Evolutionary conservation across 352 stramenopile species (phyloP).

Genomic region (Hyaloperonospora arabidopsidis): DNA sequence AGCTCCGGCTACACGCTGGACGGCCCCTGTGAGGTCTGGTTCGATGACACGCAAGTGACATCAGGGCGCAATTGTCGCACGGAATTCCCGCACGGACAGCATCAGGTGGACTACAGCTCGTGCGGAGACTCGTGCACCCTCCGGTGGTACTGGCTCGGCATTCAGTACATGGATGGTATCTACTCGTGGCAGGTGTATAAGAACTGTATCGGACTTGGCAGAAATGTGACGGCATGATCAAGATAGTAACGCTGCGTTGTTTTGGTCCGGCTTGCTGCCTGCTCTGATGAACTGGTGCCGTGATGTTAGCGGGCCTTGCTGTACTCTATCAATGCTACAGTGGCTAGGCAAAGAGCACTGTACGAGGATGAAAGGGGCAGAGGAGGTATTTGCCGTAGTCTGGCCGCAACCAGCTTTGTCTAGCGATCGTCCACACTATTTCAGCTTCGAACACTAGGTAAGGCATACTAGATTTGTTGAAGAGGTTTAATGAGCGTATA

Average conservation of each 20-base stretch:
- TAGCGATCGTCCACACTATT: too few species aligned
- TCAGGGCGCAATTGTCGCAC: slow-evolving; percentile 41
- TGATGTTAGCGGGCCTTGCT: too few species aligned
- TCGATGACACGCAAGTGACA: slow-evolving; percentile 36
- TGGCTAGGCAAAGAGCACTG: too few species aligned
- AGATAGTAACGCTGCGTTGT: not conserved
- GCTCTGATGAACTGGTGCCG: too few species aligned
- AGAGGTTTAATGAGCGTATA: too few species aligned
- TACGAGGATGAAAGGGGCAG: too few species aligned
- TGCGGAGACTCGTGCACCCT: slow-evolving; percentile 39
- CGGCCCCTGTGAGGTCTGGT: slow-evolving; percentile 52
- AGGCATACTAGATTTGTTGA: too few species aligned
- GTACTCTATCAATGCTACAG: too few species aligned
- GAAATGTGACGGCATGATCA: slow-evolving; percentile 10
- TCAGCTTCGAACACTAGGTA: too few species aligned
- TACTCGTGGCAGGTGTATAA: slow-evolving; percentile 68
- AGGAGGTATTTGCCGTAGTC: too few species aligned
- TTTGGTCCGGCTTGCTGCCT: too few species aligned
- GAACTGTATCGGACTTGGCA: slow-evolving; percentile 37
- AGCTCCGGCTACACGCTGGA: slow-evolving; percentile 52
- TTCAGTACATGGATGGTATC: slow-evolving; percentile 38
- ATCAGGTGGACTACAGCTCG: slow-evolving; percentile 43
- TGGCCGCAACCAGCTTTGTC: too few species aligned
- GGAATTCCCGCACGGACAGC: slow-evolving; percentile 27
- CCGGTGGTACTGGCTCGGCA: slow-evolving; percentile 49